Evolutionary conservation across 1,139 yeast species (phyloP), one percentile per base, ranked within the genome.

Genomic region (Candida pseudoviswanathii): DNA sequence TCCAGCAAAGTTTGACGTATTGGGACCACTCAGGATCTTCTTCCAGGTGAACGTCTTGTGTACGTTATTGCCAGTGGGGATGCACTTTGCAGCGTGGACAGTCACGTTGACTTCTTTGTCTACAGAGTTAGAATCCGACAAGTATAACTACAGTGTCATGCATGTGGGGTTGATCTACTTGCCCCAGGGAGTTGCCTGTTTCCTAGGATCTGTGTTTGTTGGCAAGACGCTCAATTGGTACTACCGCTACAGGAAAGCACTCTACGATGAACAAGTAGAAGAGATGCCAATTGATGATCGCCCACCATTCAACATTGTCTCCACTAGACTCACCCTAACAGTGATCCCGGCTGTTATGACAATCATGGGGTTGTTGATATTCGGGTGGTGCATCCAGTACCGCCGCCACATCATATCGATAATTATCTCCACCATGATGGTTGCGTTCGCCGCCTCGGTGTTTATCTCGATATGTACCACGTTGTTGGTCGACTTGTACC

Each of bases 341-440:
- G 47, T 69, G 2, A 44, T 63, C 1, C 73, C 75, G 0, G 61
- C 66, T 1, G 21, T 53, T 2, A 27, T 65, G 4, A 55, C 62
- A 54, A 51, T 66, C 7, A 49, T 58, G 6, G 77, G 77, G 0
- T 54, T 67, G n/a, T 25, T 70, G 2, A 67, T 71, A 1, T 73
- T 67, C 55, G 78, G 78, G 2, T 73, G 78, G 78, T 70, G 77
- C 48, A 52, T 73, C 16, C 66, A 73, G 42, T 64, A 50, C 44
- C 54, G 58, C 34, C 53, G 56, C 29, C 59, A 63, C 41, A 59
- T 71, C 5, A 50, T 65, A 10, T 64, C 75, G 5, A 65, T 71
- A 8, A 67, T 70, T 33, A 63, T 73, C 3, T 62, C 73, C 9
- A 63, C 73, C 4, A 56, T 61, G 25, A 53, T 72, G 46, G 56